Conservation (phyloP, 306 rosid species). For the Trifolium repens region DNA sequence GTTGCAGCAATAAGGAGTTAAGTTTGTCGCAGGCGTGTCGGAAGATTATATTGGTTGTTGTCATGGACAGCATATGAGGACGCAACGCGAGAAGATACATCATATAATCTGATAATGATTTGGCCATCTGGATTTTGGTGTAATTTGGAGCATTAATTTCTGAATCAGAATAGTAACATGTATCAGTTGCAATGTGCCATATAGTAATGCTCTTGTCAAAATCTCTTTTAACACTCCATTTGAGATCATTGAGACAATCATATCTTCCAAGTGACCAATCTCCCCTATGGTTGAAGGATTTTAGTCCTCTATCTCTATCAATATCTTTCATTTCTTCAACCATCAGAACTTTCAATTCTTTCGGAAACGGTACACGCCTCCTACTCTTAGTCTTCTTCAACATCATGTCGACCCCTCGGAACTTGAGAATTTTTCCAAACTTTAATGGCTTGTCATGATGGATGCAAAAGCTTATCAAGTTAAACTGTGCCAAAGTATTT, state of each 20-base stretch:
- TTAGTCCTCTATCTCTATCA: constrained; percentile 48
- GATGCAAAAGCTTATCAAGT: constrained; percentile 58
- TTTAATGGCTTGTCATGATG: constrained; percentile 51
- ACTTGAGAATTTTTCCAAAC: constrained; percentile 44
- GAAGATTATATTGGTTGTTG: constrained; percentile 53
- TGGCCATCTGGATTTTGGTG: constrained; percentile 43
- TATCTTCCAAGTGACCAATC: constrained; percentile 58
- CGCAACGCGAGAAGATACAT: constrained; percentile 69
- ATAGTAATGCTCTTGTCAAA: constrained; percentile 66
- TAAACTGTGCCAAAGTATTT: constrained; percentile 61
- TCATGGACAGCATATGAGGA: constrained; percentile 59
- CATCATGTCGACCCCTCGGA: constrained; percentile 43
- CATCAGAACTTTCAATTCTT: constrained; percentile 48
- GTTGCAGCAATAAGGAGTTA: constrained; percentile 34
- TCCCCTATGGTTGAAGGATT: constrained; percentile 58
- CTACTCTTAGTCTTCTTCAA: constrained; percentile 44
- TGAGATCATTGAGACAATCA: constrained; percentile 46
- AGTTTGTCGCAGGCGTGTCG: constrained; percentile 53
- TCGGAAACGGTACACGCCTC: constrained; percentile 34
- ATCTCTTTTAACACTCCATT: constrained; percentile 53
- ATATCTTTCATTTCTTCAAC: constrained; percentile 58
- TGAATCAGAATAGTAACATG: constrained; percentile 48
- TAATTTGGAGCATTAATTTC: constrained; percentile 1
- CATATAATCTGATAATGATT: constrained; percentile 60
- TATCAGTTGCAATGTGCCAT: constrained; percentile 81